Evolutionary conservation across 495 filamentous ascomycete species (phyloP), one percentile per base, ranked within the genome.

Genomic region (Xylaria palmicola): DNA sequence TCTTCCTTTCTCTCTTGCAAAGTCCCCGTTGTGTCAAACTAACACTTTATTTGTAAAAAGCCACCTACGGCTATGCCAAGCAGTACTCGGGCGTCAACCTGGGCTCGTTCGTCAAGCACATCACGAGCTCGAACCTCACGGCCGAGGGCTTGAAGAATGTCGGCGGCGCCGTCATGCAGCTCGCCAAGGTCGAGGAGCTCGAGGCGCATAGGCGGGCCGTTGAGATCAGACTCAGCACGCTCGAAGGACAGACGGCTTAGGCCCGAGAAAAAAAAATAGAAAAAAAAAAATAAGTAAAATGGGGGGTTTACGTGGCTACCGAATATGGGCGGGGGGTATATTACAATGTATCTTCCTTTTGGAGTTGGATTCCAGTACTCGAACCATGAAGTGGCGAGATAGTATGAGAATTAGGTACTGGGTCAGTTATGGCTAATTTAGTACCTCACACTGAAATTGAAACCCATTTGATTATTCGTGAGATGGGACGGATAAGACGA

Each of bases 81-180:
- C 94, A 98, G 69, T 98, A 98, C 76, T 97, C 92, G 3, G 94
- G 94, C 40, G 94, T 98, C 62, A 98, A 96, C 72, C 85, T 98
- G 1, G 92, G 85, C 4, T 96, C 92, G 0, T 98, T 96, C 77
- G 81, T 96, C 63, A 98, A 98, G 79, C 91, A 97, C 76, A 93
- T 98, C 69, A 98, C 94, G 8, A 91, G 88, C 74, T 90, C 91
- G 0, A 88, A 95, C 73, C 80, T 98, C 62, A 95, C 92, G 0
- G 85, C 86, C 20, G 84, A 97, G 59, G 94, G 94, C 0, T 75
- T 98, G 52, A 77, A 83, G 61, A 91, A 91, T 66, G 87, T 98
- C 0, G 88, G 94, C 8, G 79, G 80, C 37, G 93, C 94, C 0
- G 94, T 98, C 22, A 96, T 97, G 90, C 88, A 90, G 69, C 77